Evolutionary conservation across 148 eudicot genomes (phyloP).

Genomic region (Persicaria maculosa): DNA sequence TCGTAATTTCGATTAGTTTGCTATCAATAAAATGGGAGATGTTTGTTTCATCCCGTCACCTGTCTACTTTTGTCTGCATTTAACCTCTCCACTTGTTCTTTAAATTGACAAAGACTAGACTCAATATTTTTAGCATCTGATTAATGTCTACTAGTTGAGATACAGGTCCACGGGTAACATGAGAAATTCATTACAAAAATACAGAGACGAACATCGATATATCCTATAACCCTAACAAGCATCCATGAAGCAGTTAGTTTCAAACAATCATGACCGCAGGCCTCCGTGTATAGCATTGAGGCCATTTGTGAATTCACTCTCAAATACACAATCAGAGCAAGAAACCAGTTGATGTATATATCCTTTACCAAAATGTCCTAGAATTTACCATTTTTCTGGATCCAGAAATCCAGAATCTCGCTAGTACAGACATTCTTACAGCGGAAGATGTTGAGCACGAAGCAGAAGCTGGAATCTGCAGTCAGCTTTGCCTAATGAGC

Average conservation of each 20-base stretch:
- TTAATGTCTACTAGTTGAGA: too few relatives aligned
- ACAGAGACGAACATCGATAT: background rate
- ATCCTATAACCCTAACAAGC: background rate
- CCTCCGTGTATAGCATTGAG: background rate
- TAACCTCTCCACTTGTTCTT: too few relatives aligned
- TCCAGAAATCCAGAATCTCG: background rate
- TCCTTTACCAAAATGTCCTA: background rate
- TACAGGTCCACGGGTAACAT: background rate
- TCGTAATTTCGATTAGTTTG: too few relatives aligned
- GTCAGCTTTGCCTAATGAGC: conserved; percentile 9
- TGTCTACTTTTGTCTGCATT: too few relatives aligned
- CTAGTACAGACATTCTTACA: background rate
- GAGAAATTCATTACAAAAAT: background rate
- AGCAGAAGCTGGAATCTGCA: background rate
- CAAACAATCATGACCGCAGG: conserved; percentile 2
- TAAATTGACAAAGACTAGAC: too few relatives aligned
- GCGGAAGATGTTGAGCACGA: too few relatives aligned
- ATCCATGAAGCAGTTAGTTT: background rate
- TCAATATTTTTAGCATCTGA: too few relatives aligned
- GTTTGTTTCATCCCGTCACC: too few relatives aligned
- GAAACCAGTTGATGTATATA: background rate
- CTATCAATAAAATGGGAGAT: too few relatives aligned
- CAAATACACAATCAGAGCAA: background rate
- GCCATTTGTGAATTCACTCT: background rate
- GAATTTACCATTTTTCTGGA: background rate